Conservation (phyloP, 805 yeast species). For the Scheffersomyces amazonensis region DNA sequence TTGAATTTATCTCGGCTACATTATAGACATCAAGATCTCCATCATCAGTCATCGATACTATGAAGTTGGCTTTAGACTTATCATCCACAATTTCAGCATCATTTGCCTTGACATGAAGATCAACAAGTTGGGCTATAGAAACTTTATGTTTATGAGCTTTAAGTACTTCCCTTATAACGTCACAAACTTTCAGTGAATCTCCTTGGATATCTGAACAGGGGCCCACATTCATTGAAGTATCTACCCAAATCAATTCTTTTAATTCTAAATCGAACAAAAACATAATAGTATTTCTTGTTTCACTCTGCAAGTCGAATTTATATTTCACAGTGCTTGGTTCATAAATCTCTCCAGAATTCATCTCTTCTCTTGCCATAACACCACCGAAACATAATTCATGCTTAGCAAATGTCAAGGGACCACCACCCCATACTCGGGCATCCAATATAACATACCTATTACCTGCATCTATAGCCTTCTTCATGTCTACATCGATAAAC, state of each 20-base stretch:
- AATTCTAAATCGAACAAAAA: constrained; percentile 6
- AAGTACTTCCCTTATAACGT: constrained; percentile 1
- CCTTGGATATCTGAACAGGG: too few relatives aligned
- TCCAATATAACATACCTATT: constrained; percentile 5
- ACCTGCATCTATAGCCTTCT: constrained; percentile 3
- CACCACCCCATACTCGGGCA: constrained; percentile 5
- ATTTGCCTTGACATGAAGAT: constrained; percentile 4
- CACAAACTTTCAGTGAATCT: background rate
- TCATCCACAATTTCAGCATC: constrained; percentile 1
- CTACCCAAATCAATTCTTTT: constrained; percentile 6
- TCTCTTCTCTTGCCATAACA: constrained; percentile 6
- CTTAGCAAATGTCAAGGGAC: constrained; percentile 2
- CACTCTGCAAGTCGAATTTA: constrained; percentile 6
- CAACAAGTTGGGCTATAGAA: constrained; percentile 4
- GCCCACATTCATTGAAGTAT: constrained; percentile 1
- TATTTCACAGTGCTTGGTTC: constrained; percentile 7
- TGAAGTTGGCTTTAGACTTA: constrained; percentile 6
- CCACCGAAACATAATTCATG: constrained; percentile 9
- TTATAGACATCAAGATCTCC: constrained; percentile 9
- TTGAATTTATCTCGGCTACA: constrained; percentile 8
- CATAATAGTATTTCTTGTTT: background rate
- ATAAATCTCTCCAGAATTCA: constrained; percentile 4
- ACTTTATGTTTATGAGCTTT: constrained; percentile 3
- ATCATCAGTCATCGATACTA: constrained; percentile 7
- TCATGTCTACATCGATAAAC: constrained; percentile 8